These are phyloP conservation scores for Globisporangium paroecandrum DNA, from an alignment of 352 stramenopile species.

Conservation along the genomic window DNA sequence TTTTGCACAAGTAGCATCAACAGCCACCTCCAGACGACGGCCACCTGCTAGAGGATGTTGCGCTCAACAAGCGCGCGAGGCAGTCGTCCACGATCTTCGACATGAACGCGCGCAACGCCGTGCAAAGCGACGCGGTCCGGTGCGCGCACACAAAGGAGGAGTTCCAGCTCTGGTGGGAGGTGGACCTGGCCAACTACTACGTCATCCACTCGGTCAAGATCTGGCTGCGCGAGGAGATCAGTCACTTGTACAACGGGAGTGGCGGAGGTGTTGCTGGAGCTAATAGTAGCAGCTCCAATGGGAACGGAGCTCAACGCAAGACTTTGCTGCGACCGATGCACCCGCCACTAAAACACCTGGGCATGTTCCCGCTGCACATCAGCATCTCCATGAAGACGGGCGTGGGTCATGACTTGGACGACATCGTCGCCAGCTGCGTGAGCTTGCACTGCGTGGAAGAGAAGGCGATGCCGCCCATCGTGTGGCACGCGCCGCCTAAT, in stretches of 20 bases:
- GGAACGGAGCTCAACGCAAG: conserved; percentile 1
- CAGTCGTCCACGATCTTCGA: conserved; percentile 44
- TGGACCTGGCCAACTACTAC: conserved; percentile 48
- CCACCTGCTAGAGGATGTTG: conserved; percentile 32
- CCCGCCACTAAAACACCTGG: conserved; percentile 15
- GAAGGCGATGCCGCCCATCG: conserved; percentile 28
- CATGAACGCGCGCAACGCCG: conserved; percentile 37
- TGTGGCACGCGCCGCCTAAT: conserved; percentile 46
- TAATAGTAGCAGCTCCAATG: background rate
- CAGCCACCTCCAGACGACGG: conserved; percentile 15
- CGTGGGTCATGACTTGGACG: conserved; percentile 48
- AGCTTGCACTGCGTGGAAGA: conserved; percentile 33
- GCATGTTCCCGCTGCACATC: conserved; percentile 49
- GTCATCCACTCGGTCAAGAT: conserved; percentile 50
- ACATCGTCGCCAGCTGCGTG: conserved; percentile 52
- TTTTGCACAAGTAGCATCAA: conserved; percentile 30
- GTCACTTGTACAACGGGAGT: conserved; percentile 25
- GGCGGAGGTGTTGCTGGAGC: background rate
- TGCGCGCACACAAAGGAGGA: conserved; percentile 45
- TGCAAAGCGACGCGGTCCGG: conserved; percentile 26
- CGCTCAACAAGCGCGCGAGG: conserved; percentile 33
- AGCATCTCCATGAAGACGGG: conserved; percentile 66
- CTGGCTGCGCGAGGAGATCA: conserved; percentile 35
- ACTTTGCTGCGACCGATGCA: conserved; percentile 9
- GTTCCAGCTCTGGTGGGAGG: conserved; percentile 55